phyloP scores from a whole-genome alignment of 164 flowering plant genomes.

The Paratinospora sagittata region DNA sequence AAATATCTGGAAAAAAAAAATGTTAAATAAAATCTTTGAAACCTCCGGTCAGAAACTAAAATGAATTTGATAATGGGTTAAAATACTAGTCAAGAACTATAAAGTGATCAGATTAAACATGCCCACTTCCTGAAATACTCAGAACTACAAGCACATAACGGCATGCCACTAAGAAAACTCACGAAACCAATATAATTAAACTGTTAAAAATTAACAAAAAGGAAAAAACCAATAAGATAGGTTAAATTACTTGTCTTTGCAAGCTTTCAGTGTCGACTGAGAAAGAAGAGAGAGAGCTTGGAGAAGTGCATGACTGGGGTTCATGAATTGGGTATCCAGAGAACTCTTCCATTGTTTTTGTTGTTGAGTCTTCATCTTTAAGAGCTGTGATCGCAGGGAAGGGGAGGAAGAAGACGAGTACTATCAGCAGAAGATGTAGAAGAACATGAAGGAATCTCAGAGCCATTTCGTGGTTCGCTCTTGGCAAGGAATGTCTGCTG shows the following conservation, averaged over 20 bases:
- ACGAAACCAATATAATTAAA: not conserved
- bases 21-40: too few species aligned
- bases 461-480: constrained; percentile 10
- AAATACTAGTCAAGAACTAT: not conserved
- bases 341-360: constrained; percentile 76
- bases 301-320: constrained; percentile 25
- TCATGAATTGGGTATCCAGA: constrained; percentile 78
- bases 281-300: constrained; percentile 29
- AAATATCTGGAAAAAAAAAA: too few species aligned
- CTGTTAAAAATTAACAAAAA: not conserved
- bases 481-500: too few species aligned
- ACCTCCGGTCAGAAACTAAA: not conserved
- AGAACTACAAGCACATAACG: not conserved
- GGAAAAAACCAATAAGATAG: not conserved
- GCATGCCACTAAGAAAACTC: not conserved
- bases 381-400: constrained; percentile 23
- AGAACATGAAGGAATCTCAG: constrained; percentile 9
- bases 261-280: constrained; percentile 50
- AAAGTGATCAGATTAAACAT: not conserved
- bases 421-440: not conserved
- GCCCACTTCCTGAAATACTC: not conserved
- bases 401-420: constrained; percentile 8
- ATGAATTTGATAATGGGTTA: not conserved
- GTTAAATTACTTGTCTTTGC: constrained; percentile 56
- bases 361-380: constrained; percentile 42